Conservation (phyloP, 2,329 filamentous ascomycete genomes). For the Arachnomyces sp. region DNA sequence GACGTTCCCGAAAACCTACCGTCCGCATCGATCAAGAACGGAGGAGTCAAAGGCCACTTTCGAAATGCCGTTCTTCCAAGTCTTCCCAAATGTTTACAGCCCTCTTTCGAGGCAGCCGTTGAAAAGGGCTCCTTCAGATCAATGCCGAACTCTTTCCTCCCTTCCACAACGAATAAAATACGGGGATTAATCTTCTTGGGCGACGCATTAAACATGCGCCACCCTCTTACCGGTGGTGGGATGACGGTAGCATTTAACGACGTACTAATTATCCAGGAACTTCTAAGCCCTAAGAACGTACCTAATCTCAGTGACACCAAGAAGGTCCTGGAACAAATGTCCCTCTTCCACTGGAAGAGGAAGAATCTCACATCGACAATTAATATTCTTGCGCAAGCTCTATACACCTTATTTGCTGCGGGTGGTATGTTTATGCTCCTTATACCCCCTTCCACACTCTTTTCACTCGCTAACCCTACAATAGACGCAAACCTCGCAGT, state of each 20-base stretch:
- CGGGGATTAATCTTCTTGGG: slow-evolving; percentile 74
- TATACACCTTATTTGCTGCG: slow-evolving; percentile 87
- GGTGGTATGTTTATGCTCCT: slow-evolving; percentile 41
- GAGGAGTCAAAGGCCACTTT: slow-evolving; percentile 80
- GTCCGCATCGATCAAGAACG: slow-evolving; percentile 61
- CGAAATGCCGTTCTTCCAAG: slow-evolving; percentile 68
- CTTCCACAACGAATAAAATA: slow-evolving; percentile 62
- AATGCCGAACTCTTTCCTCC: slow-evolving; percentile 96
- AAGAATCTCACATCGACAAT: slow-evolving; percentile 79
- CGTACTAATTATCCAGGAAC: slow-evolving; percentile 64
- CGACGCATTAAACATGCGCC: slow-evolving; percentile 98
- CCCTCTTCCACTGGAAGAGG: slow-evolving; percentile 74
- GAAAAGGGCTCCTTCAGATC: slow-evolving; percentile 70
- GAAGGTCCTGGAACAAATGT: slow-evolving; percentile 60
- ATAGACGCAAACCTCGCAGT: slow-evolving; percentile 61
- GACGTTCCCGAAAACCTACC: slow-evolving; percentile 75
- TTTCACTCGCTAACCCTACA: not conserved
- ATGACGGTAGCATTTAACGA: slow-evolving; percentile 98
- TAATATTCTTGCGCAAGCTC: slow-evolving; percentile 93
- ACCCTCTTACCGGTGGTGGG: slow-evolving; percentile 89
- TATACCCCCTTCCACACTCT: slow-evolving; percentile 5
- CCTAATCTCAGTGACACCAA: slow-evolving; percentile 60
- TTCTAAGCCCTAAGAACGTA: slow-evolving; percentile 62
- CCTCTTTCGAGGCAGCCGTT: slow-evolving; percentile 66
- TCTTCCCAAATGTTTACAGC: slow-evolving; percentile 62